Evolutionary conservation across 768 basidiomycete species (phyloP).

Genomic region (Leccinum longicurvipes): DNA sequence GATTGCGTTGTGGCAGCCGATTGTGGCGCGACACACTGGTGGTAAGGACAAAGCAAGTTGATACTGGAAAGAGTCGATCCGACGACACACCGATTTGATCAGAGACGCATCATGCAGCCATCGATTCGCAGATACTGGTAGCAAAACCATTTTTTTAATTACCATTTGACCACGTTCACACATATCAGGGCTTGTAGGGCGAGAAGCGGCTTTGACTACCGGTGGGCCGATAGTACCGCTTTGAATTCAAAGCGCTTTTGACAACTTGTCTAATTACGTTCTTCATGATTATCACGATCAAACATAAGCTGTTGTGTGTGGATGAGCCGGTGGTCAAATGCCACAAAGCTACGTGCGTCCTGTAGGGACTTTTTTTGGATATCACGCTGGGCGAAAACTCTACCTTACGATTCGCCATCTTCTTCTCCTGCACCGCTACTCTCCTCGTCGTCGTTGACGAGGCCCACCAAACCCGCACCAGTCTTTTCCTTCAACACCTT

Average conservation of each 20-base stretch:
- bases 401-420: conserved; percentile 24
- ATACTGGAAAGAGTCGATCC: too few relatives aligned
- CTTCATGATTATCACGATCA: not conserved
- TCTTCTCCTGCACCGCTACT: conserved; percentile 50
- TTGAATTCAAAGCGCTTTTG: not conserved
- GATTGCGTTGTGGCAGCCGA: too few relatives aligned
- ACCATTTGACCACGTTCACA: too few relatives aligned
- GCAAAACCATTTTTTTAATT: too few relatives aligned
- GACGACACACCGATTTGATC: too few relatives aligned
- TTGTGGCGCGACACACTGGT: not conserved
- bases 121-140: too few relatives aligned
- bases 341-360: not conserved
- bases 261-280: not conserved
- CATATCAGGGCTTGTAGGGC: not conserved
- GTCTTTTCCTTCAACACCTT: conserved; percentile 61
- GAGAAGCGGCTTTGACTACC: not conserved
- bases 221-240: not conserved
- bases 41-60: not conserved
- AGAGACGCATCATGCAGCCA: too few relatives aligned
- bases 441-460: conserved; percentile 69
- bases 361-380: not conserved
- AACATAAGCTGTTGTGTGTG: too few relatives aligned
- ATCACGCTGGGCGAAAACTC: not conserved
- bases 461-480: conserved; percentile 65
- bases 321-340: too few relatives aligned